A percentile compares a stretch with the other conserved stretches of the same genome.
phyloP scores from a whole-genome alignment of 2,329 filamentous ascomycete genomes.

The Phyllosticta citribraziliensis region DNA sequence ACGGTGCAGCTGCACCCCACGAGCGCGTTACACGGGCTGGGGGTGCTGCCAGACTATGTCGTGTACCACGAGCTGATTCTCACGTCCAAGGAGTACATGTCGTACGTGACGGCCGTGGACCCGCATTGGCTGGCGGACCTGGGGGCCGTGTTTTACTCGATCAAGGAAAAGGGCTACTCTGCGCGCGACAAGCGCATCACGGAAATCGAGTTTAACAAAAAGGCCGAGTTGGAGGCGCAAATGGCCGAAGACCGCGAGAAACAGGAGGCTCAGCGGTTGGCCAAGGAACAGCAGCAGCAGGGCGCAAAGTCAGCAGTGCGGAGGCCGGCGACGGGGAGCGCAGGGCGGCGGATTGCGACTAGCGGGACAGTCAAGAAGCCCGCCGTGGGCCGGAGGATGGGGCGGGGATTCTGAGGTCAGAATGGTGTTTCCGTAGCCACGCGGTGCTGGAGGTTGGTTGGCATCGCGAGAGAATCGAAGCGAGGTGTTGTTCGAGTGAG shows the following conservation, averaged over 20 bases:
- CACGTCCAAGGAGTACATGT: constrained; percentile 96
- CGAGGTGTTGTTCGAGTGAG: background rate
- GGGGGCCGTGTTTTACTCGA: constrained; percentile 91
- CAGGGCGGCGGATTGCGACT: constrained; percentile 5
- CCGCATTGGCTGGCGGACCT: constrained; percentile 95
- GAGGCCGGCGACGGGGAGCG: constrained; percentile 1
- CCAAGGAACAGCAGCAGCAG: constrained; percentile 21
- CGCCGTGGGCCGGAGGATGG: background rate
- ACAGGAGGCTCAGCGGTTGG: constrained; percentile 44
- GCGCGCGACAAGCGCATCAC: constrained; percentile 75
- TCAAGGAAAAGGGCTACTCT: constrained; percentile 96
- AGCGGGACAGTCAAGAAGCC: constrained; percentile 6
- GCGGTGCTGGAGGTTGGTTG: background rate
- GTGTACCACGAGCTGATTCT: constrained; percentile 97
- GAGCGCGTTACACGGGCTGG: constrained; percentile 80
- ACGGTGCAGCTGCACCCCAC: constrained; percentile 93
- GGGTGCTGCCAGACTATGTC: constrained; percentile 92
- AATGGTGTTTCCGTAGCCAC: background rate
- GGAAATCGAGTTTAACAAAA: constrained; percentile 83
- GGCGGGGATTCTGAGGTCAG: constrained; percentile 3
- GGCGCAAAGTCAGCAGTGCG: constrained; percentile 3
- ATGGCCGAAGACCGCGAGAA: constrained; percentile 77
- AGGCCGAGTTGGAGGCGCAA: constrained; percentile 85
- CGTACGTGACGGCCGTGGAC: constrained; percentile 89
- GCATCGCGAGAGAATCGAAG: background rate